phyloP scores from a whole-genome alignment of 176 grass and related monocot species.

The Cymbopogon citratus region DNA sequence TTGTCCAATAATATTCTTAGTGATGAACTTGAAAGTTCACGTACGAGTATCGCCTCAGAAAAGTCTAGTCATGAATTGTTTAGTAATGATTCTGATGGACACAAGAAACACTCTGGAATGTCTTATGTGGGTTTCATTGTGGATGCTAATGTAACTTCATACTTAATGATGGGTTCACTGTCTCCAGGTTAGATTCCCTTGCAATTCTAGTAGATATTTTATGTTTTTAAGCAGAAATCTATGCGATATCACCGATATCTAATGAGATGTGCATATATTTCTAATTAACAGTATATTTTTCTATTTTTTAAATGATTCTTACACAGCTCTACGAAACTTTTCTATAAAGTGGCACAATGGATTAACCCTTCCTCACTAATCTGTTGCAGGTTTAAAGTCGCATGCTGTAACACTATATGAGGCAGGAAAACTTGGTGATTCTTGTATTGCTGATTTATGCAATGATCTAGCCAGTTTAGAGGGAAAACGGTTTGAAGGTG shows the following conservation, averaged over 20 bases:
- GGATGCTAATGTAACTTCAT: slow-evolving; percentile 98
- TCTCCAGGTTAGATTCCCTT: slow-evolving; percentile 68
- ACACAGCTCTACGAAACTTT: not conserved
- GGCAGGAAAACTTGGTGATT: slow-evolving; percentile 87
- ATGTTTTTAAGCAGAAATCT: not conserved
- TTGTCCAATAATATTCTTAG: slow-evolving; percentile 53
- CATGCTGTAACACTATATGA: slow-evolving; percentile 94
- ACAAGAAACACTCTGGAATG: slow-evolving; percentile 38
- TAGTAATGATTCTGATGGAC: slow-evolving; percentile 53
- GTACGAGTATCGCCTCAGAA: slow-evolving; percentile 61
- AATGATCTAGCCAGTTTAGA: slow-evolving; percentile 84
- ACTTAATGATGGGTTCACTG: slow-evolving; percentile 96
- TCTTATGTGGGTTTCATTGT: slow-evolving; percentile 89
- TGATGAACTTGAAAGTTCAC: slow-evolving; percentile 60
- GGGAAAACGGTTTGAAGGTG: slow-evolving; percentile 87
- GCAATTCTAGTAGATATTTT: not conserved
- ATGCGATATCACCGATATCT: not conserved
- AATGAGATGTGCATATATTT: not conserved
- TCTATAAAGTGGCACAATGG: not conserved
- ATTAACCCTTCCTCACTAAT: slow-evolving; percentile 9
- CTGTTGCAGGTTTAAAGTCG: slow-evolving; percentile 74
- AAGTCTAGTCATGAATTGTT: slow-evolving; percentile 50
- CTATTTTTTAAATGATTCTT: not conserved
- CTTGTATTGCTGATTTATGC: slow-evolving; percentile 76
- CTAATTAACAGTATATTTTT: not conserved